Conservation (phyloP, 768 basidiomycete species). For the Mycena sanguinolenta region DNA sequence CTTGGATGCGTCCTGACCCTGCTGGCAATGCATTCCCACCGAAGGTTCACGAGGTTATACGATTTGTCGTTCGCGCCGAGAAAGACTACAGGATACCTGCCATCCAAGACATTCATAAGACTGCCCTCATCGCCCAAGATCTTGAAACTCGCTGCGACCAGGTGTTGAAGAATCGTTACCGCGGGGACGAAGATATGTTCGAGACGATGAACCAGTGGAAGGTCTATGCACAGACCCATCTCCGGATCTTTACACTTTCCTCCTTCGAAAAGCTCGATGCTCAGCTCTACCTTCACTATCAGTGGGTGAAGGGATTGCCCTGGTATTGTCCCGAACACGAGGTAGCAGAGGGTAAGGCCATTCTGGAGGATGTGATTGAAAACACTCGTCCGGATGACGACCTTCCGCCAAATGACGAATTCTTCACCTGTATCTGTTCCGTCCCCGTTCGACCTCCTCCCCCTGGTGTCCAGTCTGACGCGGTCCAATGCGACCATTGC, state of each 20-base stretch:
- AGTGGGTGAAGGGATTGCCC: constrained; percentile 81
- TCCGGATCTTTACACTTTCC: constrained; percentile 80
- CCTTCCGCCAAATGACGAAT: constrained; percentile 82
- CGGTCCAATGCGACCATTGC: constrained; percentile 92
- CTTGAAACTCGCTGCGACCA: constrained; percentile 82
- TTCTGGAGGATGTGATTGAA: constrained; percentile 82
- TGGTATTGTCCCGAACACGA: constrained; percentile 84
- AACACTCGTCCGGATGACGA: constrained; percentile 85
- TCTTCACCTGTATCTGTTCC: constrained; percentile 87
- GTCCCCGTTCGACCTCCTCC: constrained; percentile 84
- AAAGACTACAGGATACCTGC: constrained; percentile 82
- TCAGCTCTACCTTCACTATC: constrained; percentile 75
- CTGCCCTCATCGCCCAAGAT: constrained; percentile 82
- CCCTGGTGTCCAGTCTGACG: constrained; percentile 80
- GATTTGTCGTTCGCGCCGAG: constrained; percentile 77
- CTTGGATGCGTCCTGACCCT: constrained; percentile 74
- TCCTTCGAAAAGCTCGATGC: constrained; percentile 79
- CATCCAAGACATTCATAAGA: constrained; percentile 74
- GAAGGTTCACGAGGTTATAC: constrained; percentile 75
- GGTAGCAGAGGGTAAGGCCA: constrained; percentile 70
- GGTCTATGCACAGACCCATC: constrained; percentile 76
- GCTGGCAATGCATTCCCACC: constrained; percentile 71
- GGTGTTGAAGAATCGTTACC: constrained; percentile 75
- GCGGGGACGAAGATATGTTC: constrained; percentile 74
- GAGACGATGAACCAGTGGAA: constrained; percentile 81